These are phyloP conservation scores for Antarctomyces pellizariae DNA, from an alignment of 495 filamentous ascomycete genomes.

Conservation along the genomic window DNA sequence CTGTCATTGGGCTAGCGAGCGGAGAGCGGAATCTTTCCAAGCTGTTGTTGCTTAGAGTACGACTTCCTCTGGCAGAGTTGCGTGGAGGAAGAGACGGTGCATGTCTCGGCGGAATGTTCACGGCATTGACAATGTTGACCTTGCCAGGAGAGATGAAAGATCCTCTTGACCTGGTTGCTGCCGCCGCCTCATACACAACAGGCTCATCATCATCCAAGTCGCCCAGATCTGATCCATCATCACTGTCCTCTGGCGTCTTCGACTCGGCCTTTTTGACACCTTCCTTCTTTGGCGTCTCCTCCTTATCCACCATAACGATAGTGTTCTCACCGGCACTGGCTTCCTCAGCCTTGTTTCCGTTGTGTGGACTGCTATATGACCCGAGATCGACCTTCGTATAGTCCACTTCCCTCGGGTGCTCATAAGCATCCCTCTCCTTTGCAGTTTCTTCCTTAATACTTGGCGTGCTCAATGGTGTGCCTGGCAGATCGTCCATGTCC, in stretches of 20 bases:
- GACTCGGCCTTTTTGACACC: conserved; percentile 22
- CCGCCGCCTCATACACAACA: conserved; percentile 26
- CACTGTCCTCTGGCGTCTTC: too few species aligned
- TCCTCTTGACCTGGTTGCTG: conserved; percentile 21
- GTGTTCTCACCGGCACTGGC: conserved; percentile 5
- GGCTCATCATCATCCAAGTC: conserved; percentile 26
- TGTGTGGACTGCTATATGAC: conserved; percentile 15
- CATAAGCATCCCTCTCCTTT: too few species aligned
- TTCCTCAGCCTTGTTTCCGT: conserved; percentile 6
- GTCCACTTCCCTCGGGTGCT: too few species aligned
- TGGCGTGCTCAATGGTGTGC: conserved; percentile 23
- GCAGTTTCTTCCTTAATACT: conserved; percentile 14
- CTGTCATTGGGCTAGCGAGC: too few species aligned
- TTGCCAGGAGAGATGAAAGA: conserved; percentile 26
- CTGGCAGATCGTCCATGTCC: conserved; percentile 20
- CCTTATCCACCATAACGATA: conserved; percentile 16
- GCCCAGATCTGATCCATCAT: too few species aligned
- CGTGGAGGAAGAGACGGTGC: too few species aligned
- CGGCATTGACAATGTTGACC: too few species aligned
- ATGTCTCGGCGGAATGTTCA: too few species aligned
- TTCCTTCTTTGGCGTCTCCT: too few species aligned
- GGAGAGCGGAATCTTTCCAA: too few species aligned
- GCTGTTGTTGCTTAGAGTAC: too few species aligned
- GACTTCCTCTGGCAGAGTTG: too few species aligned
- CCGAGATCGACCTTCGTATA: conserved; percentile 29